Evolutionary conservation across 2,329 filamentous ascomycete species (phyloP).

Genomic region (Pseudodiploospora longispora): DNA sequence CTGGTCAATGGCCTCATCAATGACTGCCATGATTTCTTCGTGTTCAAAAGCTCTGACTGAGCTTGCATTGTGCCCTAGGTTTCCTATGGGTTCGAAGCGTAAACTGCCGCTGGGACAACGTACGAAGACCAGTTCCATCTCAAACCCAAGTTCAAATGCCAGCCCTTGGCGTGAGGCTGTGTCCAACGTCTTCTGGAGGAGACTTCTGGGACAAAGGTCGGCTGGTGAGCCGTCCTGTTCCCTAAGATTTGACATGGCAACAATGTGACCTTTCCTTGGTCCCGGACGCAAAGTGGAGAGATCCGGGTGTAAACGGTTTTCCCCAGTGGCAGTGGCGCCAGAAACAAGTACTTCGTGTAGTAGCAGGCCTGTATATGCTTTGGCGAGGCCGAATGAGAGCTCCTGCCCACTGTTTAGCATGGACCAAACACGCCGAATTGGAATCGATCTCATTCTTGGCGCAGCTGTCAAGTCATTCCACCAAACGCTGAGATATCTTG

Average conservation of each 20-base stretch:
- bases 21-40: conserved; percentile 44
- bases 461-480: conserved; percentile 74
- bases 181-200: conserved; percentile 48
- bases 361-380: conserved; percentile 56
- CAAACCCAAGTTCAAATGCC: conserved; percentile 64
- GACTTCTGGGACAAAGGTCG: conserved; percentile 55
- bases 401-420: conserved; percentile 36
- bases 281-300: conserved; percentile 52
- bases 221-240: conserved; percentile 45
- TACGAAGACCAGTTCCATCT: conserved; percentile 72
- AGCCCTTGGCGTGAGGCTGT: conserved; percentile 44
- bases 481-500: conserved; percentile 64
- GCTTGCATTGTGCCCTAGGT: conserved; percentile 43
- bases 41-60: conserved; percentile 56
- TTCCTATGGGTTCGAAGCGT: conserved; percentile 24
- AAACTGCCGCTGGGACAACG: conserved; percentile 53
- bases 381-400: conserved; percentile 51
- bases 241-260: conserved; percentile 58
- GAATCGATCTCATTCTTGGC: conserved; percentile 58
- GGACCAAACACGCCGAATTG: conserved; percentile 47
- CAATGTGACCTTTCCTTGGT: conserved; percentile 52
- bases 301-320: conserved; percentile 60
- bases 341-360: conserved; percentile 56
- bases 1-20: conserved; percentile 56
- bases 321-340: conserved; percentile 49